A percentile compares a stretch with the other conserved stretches of the same genome.
These are phyloP conservation scores for Rutstroemia sp. DNA, from an alignment of 2,329 filamentous ascomycete species.

Conservation along the genomic window DNA sequence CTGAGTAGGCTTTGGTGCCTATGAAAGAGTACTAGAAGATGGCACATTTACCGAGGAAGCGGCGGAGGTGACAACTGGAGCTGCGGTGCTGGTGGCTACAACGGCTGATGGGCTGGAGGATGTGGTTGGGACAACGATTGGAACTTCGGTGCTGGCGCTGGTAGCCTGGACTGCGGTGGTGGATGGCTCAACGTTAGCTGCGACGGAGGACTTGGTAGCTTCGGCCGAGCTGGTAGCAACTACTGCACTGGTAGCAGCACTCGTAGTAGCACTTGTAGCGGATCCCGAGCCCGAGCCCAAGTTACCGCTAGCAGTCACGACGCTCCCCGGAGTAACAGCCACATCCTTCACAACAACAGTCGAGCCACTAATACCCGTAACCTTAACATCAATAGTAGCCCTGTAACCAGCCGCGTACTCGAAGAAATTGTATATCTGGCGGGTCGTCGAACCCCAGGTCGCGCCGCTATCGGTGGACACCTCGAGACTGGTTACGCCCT, in stretches of 20 bases:
- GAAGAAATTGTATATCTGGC: conserved; percentile 54
- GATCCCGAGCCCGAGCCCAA: conserved; percentile 11
- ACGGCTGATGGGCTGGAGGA: not conserved
- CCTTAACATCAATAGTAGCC: conserved; percentile 45
- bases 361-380: conserved; percentile 47
- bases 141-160: not conserved
- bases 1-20: not conserved
- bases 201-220: not conserved
- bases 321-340: conserved; percentile 28
- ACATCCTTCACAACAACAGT: conserved; percentile 45
- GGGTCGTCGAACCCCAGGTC: conserved; percentile 49
- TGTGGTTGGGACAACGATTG: not conserved
- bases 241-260: too few species aligned
- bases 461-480: conserved; percentile 53
- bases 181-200: not conserved
- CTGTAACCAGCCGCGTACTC: conserved; percentile 52
- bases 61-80: not conserved
- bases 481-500: conserved; percentile 47
- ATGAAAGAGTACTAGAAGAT: not conserved
- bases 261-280: too few species aligned
- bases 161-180: not conserved
- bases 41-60: not conserved
- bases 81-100: not conserved
- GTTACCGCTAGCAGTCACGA: conserved; percentile 20
- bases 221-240: not conserved